Base-by-base conservation (phyloP, 2,329 filamentous ascomycete genomes). In the Chaetoscypha palmicola region DNA sequence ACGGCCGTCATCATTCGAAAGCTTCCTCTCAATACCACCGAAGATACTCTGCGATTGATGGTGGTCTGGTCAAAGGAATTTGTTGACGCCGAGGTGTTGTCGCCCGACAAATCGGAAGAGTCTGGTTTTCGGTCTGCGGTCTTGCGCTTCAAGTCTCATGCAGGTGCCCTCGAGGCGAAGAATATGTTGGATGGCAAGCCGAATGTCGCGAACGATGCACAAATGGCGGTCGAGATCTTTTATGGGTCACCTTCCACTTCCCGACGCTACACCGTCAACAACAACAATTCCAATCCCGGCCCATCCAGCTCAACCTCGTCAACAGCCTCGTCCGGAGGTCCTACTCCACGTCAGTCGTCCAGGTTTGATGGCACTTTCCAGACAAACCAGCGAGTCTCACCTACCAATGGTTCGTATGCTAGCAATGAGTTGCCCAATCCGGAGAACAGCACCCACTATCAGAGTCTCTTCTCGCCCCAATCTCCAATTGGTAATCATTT, bases 401-500 rank as follows among this genome's bases (percentile, higher is more conserved):
- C 79, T 28, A 74, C 74, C 46, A 79, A 72, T 48, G 68, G 68
- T 32, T 66, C 69, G 40, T 72, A 73, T 56, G 68, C 70, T 52
- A 73, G 71, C 44, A 73, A 70, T 47, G 79, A 85, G 48, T 70
- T 83, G 38, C 68, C 75, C n/a, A 72, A 74, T 40, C 69, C 74
- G 2, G 78, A 80, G 23, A 65, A 68, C 3, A 72, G 58, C 41
- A 62, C 67, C 12, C 68, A 72, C 46, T 78, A 78, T 53, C 77
- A 81, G 52, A 79, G 69, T 48, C 65, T 86, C 20, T 89, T 87
- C 64, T 83, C 81, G 10, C 78, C 82, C 1, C 82, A 84, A 53
- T 87, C 83, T 4, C 83, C 83, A 1, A 81, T 87, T 43, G 80
- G 78, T 32, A 83, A 81, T 58, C 77, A 83, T 41, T 69, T 83